Evolutionary conservation across 257 asterid species (phyloP).

Genomic region (Lavandula angustifolia): DNA sequence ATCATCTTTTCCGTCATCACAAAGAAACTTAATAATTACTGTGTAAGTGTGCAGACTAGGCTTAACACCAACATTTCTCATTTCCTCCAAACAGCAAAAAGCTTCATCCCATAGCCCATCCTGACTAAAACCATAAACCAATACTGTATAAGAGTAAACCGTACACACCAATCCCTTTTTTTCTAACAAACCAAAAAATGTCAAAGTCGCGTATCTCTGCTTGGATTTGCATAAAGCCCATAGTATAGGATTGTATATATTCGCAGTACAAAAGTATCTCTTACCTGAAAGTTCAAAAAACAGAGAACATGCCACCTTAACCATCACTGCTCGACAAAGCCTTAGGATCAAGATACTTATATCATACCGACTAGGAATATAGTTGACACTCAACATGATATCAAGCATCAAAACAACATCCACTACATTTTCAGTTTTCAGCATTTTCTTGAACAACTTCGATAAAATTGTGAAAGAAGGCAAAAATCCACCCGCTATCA

Average conservation of each 20-base stretch:
- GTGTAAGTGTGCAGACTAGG: slow-evolving; percentile 55
- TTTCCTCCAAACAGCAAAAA: slow-evolving; percentile 43
- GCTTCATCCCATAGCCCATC: slow-evolving; percentile 50
- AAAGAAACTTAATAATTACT: slow-evolving; percentile 51
- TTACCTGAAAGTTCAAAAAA: slow-evolving; percentile 34
- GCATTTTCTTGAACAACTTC: slow-evolving; percentile 46
- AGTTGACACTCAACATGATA: slow-evolving; percentile 43
- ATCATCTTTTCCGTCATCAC: slow-evolving; percentile 51
- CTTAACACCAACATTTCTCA: slow-evolving; percentile 47
- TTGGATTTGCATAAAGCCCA: slow-evolving; percentile 58
- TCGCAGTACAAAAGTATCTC: slow-evolving; percentile 34
- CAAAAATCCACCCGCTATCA: slow-evolving; percentile 45
- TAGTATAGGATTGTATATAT: slow-evolving; percentile 47
- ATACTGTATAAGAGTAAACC: slow-evolving; percentile 56
- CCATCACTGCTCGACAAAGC: slow-evolving; percentile 48
- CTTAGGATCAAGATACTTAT: slow-evolving; percentile 43
- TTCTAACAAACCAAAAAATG: slow-evolving; percentile 52
- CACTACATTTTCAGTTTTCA: slow-evolving; percentile 37
- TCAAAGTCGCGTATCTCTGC: slow-evolving; percentile 34
- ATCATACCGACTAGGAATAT: slow-evolving; percentile 37
- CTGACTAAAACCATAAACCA: slow-evolving; percentile 56
- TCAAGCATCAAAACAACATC: slow-evolving; percentile 44
- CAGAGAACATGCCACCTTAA: slow-evolving; percentile 42
- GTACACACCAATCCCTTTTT: slow-evolving; percentile 48
- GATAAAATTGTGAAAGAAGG: slow-evolving; percentile 48